These are phyloP conservation scores for Apiosordaria backusii DNA, from an alignment of 495 filamentous ascomycete genomes.

Conservation along the genomic window DNA sequence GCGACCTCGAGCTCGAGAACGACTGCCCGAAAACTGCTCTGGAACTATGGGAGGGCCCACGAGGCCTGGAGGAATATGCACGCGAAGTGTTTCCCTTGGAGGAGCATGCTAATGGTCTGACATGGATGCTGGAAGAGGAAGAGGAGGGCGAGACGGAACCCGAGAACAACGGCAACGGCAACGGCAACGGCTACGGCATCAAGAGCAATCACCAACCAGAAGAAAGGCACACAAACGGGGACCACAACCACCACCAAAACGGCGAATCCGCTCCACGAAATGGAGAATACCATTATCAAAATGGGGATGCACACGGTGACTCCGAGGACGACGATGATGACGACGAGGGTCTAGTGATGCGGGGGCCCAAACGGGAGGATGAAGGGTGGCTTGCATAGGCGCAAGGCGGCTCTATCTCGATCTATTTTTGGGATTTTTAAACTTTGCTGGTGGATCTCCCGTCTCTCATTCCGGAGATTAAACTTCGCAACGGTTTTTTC, in stretches of 20 bases:
- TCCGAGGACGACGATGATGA: conserved; percentile 27
- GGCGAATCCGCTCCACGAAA: conserved; percentile 10
- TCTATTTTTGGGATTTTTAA: neutral
- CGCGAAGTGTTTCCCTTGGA: conserved; percentile 92
- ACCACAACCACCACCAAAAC: conserved; percentile 20
- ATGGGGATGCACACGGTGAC: conserved; percentile 1
- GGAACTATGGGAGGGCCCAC: conserved; percentile 83
- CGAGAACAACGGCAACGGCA: conserved; percentile 12
- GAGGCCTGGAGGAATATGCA: conserved; percentile 93
- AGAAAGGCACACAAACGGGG: conserved; percentile 4
- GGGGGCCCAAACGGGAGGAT: conserved; percentile 47
- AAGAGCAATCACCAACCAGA: conserved; percentile 9
- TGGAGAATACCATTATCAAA: conserved; percentile 9
- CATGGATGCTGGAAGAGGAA: conserved; percentile 70
- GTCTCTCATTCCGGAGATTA: neutral
- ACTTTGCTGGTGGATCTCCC: neutral
- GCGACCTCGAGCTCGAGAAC: conserved; percentile 48
- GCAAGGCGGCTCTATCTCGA: neutral
- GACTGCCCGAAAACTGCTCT: conserved; percentile 68
- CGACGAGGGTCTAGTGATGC: conserved; percentile 49
- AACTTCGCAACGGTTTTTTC: neutral
- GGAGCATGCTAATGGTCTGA: conserved; percentile 86
- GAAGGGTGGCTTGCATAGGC: conserved; percentile 48
- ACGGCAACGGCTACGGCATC: conserved; percentile 19
- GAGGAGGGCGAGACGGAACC: conserved; percentile 26